A percentile compares a stretch with the other conserved stretches of the same genome.
phyloP scores from a whole-genome alignment of 495 filamentous ascomycete genomes.

The Lineolata rhizophorae region DNA sequence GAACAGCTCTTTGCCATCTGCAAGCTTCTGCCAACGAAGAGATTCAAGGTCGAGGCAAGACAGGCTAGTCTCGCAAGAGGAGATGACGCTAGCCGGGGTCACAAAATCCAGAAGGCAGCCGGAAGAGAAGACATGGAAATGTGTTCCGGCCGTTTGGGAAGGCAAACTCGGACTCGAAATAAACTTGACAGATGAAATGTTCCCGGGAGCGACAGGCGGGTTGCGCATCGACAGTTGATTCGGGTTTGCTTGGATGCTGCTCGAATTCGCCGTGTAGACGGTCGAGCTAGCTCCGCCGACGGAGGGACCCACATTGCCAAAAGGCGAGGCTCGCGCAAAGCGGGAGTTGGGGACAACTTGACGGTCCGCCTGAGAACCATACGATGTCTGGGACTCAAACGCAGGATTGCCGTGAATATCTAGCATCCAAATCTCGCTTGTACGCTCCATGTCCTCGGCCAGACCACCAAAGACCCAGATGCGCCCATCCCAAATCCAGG shows the following conservation, averaged over 20 bases:
- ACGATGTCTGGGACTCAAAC: conserved; percentile 51
- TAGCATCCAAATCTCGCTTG: conserved; percentile 88
- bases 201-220: conserved; percentile 57
- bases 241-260: conserved; percentile 49
- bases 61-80: conserved; percentile 66
- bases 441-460: conserved; percentile 85
- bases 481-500: conserved; percentile 72
- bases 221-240: conserved; percentile 22
- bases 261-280: conserved; percentile 75
- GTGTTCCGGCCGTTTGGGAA: conserved; percentile 65
- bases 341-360: too few species aligned
- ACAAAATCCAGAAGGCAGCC: conserved; percentile 83
- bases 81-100: conserved; percentile 71
- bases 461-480: conserved; percentile 97
- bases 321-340: too few species aligned
- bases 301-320: too few species aligned
- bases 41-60: conserved; percentile 70
- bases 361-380: conserved; percentile 27
- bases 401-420: conserved; percentile 77
- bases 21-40: conserved; percentile 79
- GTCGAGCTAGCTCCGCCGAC: conserved; percentile 27
- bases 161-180: conserved; percentile 74
- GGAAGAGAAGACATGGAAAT: conserved; percentile 89
- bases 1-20: conserved; percentile 85
- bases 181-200: conserved; percentile 78